Percentiles rank a stretch among this genome's conserved stretches.
phyloP scores from a whole-genome alignment of 108 stramenopile species.

The Mayamaea pseudoterrestris region DNA sequence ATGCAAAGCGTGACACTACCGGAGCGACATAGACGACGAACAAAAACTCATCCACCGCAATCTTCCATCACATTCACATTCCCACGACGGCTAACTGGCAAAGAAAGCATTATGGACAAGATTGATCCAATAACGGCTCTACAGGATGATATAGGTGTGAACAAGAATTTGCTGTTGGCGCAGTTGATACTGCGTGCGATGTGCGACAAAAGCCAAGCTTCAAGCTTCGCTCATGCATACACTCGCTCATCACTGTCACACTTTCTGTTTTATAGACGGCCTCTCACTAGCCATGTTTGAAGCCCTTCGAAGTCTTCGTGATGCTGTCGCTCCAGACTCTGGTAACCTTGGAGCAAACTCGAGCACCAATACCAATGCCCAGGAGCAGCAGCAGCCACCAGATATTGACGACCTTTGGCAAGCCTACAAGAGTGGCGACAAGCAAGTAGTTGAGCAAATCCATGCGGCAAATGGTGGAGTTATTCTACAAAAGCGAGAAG shows the following conservation, averaged over 20 bases:
- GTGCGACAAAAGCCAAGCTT: too few relatives aligned
- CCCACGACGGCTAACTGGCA: too few relatives aligned
- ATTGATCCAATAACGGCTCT: constrained; percentile 71
- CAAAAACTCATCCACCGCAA: too few relatives aligned
- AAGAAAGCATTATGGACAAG: constrained; percentile 10
- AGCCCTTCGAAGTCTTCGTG: constrained; percentile 70
- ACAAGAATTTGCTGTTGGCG: neutral
- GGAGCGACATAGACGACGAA: too few relatives aligned
- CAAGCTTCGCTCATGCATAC: neutral
- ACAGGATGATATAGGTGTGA: constrained; percentile 63
- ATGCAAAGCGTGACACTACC: too few relatives aligned
- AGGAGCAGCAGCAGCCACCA: constrained; percentile 10
- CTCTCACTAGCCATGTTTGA: constrained; percentile 81
- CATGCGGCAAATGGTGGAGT: neutral
- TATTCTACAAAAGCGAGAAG: constrained; percentile 36
- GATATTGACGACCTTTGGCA: constrained; percentile 53
- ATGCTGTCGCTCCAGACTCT: constrained; percentile 71
- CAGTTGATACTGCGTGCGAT: neutral
- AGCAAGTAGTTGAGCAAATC: constrained; percentile 1
- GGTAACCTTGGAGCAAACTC: constrained; percentile 30
- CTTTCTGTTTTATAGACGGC: constrained; percentile 15
- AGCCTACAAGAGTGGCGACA: constrained; percentile 22
- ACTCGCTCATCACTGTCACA: neutral
- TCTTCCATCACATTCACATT: too few relatives aligned
- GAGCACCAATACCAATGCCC: constrained; percentile 8